A percentile compares a stretch with the other conserved stretches of the same genome.
These are phyloP conservation scores for Tricholoma furcatifolium DNA, from an alignment of 768 basidiomycete genomes.

Conservation along the genomic window DNA sequence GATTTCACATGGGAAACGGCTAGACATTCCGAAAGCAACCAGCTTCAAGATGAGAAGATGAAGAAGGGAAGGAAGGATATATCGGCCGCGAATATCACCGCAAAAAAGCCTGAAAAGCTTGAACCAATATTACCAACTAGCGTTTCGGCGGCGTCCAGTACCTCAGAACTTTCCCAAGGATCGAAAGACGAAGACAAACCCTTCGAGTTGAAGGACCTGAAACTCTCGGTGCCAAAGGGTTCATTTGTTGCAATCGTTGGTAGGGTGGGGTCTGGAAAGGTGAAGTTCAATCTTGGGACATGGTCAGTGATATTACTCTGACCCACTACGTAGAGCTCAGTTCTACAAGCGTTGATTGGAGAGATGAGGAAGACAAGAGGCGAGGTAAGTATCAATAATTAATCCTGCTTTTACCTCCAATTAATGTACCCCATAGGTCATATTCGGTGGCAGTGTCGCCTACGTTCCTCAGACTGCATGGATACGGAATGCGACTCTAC, in stretches of 20 bases:
- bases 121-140: background rate
- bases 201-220: slow-evolving; percentile 47
- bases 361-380: slow-evolving; percentile 67
- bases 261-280: slow-evolving; percentile 72
- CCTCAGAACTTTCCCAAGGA: background rate
- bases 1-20: slow-evolving; percentile 51
- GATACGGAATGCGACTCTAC: slow-evolving; percentile 67
- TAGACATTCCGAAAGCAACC: slow-evolving; percentile 16
- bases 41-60: background rate
- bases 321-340: slow-evolving; percentile 43
- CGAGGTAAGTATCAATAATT: slow-evolving; percentile 32
- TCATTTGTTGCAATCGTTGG: slow-evolving; percentile 72
- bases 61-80: slow-evolving; percentile 12
- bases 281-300: slow-evolving; percentile 13
- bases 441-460: slow-evolving; percentile 53
- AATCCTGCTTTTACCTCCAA: background rate
- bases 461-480: slow-evolving; percentile 64
- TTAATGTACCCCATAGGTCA: slow-evolving; percentile 29
- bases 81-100: background rate
- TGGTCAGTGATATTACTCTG: background rate
- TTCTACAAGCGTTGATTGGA: slow-evolving; percentile 56
- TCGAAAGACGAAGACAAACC: slow-evolving; percentile 38
- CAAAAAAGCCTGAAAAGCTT: background rate
- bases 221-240: slow-evolving; percentile 48
- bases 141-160: background rate